Base-by-base conservation (phyloP, 169 alveolate species). In the Plasmodium cynomolgi region DNA sequence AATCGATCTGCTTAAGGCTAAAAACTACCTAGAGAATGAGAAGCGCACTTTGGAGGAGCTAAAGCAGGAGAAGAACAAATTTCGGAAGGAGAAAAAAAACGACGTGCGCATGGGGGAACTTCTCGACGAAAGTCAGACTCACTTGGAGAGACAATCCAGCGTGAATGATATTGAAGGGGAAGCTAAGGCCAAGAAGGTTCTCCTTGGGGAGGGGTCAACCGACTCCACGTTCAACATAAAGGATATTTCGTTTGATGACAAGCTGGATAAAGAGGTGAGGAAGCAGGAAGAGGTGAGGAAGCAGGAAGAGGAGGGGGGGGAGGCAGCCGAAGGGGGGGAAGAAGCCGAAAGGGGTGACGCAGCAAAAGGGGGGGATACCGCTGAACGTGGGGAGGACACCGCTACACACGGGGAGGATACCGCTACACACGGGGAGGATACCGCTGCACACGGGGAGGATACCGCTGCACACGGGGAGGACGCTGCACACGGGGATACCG, bases 21-120 rank as follows among this genome's bases (percentile, higher is more conserved):
- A 56, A 56, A 77, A 86, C 31, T 86, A 56, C 44, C 29, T 86
- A 41, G 93, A 86, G 41, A 86, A 86, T 74, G 93, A 86, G 37
- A 86, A 86, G 37, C 56, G 86, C n/a, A 86, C 80, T 29, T 39
- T 86, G 68, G 93, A 86, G 71, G 86, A 86, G 29, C 41, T 86
- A 39, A 20, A 71, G 26, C 79, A 77, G 31, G 93, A 79, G 23
- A 86, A 54, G 44, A 41, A 50, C 73, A 84, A 33, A 71, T 41
- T 17, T 23, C 34, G 7, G 3, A 37, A 26, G 26, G n/a, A 8
- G 54, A 26, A 84, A 29, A 72, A 41, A 41, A 84, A 84, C 33
- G 62, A 71, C 3, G 3, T 33, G 8, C 17, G 29, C 29, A n/a
- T 86, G 34, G 93, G 44, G 11, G 80, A 56, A 11, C 79, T 86